phyloP scores from a whole-genome alignment of 2,329 filamentous ascomycete genomes.

The Mariannaea elegans region DNA sequence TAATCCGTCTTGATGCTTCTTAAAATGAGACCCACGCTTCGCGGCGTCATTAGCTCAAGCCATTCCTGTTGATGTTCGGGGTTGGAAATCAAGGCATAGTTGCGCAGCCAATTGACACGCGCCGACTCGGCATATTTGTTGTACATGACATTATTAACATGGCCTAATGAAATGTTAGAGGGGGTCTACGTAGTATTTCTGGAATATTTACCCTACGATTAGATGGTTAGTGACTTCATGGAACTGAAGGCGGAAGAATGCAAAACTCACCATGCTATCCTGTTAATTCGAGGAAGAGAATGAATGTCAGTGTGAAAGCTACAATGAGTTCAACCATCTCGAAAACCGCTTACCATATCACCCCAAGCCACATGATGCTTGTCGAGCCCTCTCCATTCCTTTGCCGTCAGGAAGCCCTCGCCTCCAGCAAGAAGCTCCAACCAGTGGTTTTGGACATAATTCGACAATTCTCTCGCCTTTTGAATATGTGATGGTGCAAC shows the following conservation, averaged over 20 bases:
- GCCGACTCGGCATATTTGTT: conserved; percentile 84
- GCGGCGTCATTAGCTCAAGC: conserved; percentile 73
- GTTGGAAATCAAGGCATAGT: conserved; percentile 72
- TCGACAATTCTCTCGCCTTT: conserved; percentile 21
- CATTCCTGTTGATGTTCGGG: conserved; percentile 70
- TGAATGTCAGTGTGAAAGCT: background rate
- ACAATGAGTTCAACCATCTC: conserved; percentile 19
- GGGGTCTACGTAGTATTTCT: background rate
- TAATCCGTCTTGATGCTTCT: conserved; percentile 83
- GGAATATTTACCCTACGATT: conserved; percentile 16
- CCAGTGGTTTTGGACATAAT: conserved; percentile 63
- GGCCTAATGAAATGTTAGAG: conserved; percentile 46
- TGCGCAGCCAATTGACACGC: conserved; percentile 79
- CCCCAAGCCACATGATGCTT: conserved; percentile 80
- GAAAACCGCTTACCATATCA: conserved; percentile 73
- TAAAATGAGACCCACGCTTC: conserved; percentile 77
- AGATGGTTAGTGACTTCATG: background rate
- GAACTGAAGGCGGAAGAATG: background rate
- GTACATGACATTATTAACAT: conserved; percentile 90
- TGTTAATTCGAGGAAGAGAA: conserved; percentile 25
- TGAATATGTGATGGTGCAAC: conserved; percentile 1
- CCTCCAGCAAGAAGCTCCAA: conserved; percentile 75
- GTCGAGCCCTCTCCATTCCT: conserved; percentile 67
- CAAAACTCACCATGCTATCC: conserved; percentile 63
- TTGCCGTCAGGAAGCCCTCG: conserved; percentile 76